Percentiles rank a stretch among this genome's conserved stretches.
These are phyloP conservation scores for Elsinoe necatrix DNA, from an alignment of 2,329 filamentous ascomycete genomes.

Conservation along the genomic window DNA sequence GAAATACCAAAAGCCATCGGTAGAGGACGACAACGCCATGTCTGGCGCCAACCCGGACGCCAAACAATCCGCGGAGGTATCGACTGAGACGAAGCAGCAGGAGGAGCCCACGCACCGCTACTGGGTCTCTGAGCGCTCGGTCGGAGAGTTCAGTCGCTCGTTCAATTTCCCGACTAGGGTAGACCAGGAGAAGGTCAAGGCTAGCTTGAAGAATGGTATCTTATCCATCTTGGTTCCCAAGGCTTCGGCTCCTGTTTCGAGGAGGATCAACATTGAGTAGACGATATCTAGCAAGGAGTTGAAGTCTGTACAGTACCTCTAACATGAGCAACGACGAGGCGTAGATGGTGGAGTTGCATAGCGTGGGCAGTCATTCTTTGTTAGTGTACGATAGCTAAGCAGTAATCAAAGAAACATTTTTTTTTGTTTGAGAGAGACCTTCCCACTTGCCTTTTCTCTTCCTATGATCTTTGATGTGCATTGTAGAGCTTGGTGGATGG, in stretches of 20 bases:
- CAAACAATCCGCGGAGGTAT: slow-evolving; percentile 8
- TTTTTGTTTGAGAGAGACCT: background rate
- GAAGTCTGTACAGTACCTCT: background rate
- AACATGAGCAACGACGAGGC: background rate
- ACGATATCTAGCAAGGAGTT: background rate
- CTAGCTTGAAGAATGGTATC: slow-evolving; percentile 52
- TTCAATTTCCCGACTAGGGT: slow-evolving; percentile 52
- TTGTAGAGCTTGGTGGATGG: no score
- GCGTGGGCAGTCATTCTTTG: background rate
- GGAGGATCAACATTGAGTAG: slow-evolving; percentile 51
- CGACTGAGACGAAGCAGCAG: slow-evolving; percentile 17
- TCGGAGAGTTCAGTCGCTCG: slow-evolving; percentile 51
- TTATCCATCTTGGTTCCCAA: slow-evolving; percentile 51
- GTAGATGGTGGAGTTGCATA: background rate
- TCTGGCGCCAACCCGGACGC: slow-evolving; percentile 14
- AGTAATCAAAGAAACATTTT: background rate
- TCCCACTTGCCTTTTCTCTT: background rate
- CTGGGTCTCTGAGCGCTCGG: slow-evolving; percentile 57
- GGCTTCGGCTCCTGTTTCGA: slow-evolving; percentile 38
- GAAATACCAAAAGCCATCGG: slow-evolving; percentile 50
- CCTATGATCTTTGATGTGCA: no score
- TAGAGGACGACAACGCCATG: slow-evolving; percentile 46
- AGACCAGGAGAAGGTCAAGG: slow-evolving; percentile 53
- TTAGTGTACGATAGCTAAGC: background rate
- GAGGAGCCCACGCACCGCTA: slow-evolving; percentile 42